Evolutionary conservation across 116 monocot genomes (phyloP).

Genomic region (Cymodocea nodosa): DNA sequence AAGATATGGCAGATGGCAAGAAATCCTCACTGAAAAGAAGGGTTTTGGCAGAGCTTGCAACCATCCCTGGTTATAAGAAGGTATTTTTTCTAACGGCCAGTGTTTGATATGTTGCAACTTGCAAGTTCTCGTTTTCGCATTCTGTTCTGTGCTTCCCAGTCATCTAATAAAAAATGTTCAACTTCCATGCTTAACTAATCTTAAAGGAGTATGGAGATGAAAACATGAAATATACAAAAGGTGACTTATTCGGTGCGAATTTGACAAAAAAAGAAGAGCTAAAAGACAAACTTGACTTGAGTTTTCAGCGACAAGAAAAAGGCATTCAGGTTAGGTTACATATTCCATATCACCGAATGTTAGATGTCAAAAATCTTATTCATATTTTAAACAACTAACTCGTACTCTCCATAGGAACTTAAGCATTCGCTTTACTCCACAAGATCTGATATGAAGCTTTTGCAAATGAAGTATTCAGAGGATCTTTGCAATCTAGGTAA

Average conservation of each 20-base stretch:
- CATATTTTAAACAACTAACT: background rate
- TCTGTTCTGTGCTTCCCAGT: background rate
- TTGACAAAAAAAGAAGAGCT: constrained; percentile 22
- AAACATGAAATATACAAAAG: constrained; percentile 22
- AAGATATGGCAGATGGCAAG: constrained; percentile 38
- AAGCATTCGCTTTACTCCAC: constrained; percentile 42
- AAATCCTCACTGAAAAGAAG: constrained; percentile 55
- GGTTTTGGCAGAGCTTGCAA: constrained; percentile 29
- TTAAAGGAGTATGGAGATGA: constrained; percentile 32
- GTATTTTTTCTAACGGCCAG: constrained; percentile 13
- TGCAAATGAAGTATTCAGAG: constrained; percentile 65
- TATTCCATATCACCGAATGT: background rate
- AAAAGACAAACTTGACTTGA: background rate
- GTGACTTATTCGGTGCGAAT: background rate
- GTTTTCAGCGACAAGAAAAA: constrained; percentile 53
- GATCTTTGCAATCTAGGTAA: constrained; percentile 64
- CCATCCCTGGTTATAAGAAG: constrained; percentile 27
- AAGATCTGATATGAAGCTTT: constrained; percentile 55
- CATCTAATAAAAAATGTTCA: background rate
- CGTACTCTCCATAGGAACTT: constrained; percentile 35
- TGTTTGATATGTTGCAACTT: background rate
- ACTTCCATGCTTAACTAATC: background rate
- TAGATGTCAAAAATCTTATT: background rate
- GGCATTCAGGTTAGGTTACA: constrained; percentile 48
- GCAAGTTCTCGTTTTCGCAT: background rate